These are phyloP conservation scores for Drechslera avenae DNA, from an alignment of 2,329 filamentous ascomycete species.

Conservation along the genomic window DNA sequence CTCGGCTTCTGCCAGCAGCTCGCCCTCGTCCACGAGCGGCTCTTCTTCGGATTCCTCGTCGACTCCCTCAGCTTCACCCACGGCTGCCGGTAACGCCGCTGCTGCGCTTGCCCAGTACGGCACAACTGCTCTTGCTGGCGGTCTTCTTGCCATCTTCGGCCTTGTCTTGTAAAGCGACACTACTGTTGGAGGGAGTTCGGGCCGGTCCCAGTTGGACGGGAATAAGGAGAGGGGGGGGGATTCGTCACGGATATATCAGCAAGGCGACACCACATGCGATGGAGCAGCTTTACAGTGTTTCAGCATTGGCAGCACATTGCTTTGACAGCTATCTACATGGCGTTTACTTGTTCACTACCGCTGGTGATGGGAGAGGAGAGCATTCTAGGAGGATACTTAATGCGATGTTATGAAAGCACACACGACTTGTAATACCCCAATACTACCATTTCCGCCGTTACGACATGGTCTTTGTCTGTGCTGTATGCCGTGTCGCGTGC, in stretches of 20 bases:
- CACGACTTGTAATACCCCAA: constrained; percentile 44
- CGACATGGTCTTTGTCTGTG: constrained; percentile 1
- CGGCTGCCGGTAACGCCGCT: constrained; percentile 47
- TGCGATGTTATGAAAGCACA: constrained; percentile 43
- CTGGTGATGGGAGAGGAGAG: constrained; percentile 20
- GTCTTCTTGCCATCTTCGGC: constrained; percentile 62
- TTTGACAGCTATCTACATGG: constrained; percentile 22
- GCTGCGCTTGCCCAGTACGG: constrained; percentile 56
- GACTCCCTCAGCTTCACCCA: constrained; percentile 23
- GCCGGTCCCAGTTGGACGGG: constrained; percentile 34
- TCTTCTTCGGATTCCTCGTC: constrained; percentile 34
- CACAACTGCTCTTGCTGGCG: constrained; percentile 58
- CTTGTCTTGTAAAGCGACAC: constrained; percentile 57
- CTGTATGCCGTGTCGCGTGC: too few species aligned
- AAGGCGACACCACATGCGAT: constrained; percentile 17
- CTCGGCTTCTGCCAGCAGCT: constrained; percentile 36
- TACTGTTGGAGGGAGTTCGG: constrained; percentile 23
- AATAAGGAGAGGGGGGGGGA: constrained; percentile 23
- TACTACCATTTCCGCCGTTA: constrained; percentile 26
- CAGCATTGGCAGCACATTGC: constrained; percentile 32
- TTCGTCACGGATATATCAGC: constrained; percentile 24
- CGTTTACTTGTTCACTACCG: constrained; percentile 28
- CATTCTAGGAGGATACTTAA: constrained; percentile 35
- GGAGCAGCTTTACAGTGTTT: constrained; percentile 31
- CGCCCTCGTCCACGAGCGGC: constrained; percentile 25